These are phyloP conservation scores for Sporothrix luriei DNA, from an alignment of 2,329 filamentous ascomycete species.

Conservation along the genomic window DNA sequence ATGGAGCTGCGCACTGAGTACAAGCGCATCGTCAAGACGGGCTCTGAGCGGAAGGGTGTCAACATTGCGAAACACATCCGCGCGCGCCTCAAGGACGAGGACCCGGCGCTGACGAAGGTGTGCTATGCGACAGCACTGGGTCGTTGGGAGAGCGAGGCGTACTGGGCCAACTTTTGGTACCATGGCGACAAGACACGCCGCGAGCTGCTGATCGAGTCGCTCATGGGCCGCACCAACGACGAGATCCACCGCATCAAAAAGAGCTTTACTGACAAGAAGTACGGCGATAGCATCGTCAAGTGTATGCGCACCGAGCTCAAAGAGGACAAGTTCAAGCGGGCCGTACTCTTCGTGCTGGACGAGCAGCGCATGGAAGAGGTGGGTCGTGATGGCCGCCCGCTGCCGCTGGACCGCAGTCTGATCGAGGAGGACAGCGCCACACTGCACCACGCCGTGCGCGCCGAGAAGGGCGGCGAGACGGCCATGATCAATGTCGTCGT, in stretches of 20 bases:
- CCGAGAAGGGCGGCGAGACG: constrained; percentile 80
- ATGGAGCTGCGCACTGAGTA: constrained; percentile 85
- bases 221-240: constrained; percentile 88
- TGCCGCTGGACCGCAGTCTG: constrained; percentile 61
- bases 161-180: constrained; percentile 99
- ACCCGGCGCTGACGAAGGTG: constrained; percentile 81
- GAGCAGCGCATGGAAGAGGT: constrained; percentile 81
- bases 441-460: constrained; percentile 67
- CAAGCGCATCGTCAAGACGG: constrained; percentile 84
- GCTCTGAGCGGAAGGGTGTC: constrained; percentile 71
- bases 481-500: constrained; percentile 86
- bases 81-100: constrained; percentile 70
- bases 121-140: constrained; percentile 89
- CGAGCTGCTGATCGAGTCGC: constrained; percentile 86
- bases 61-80: constrained; percentile 87
- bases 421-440: constrained; percentile 73
- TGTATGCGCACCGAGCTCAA: constrained; percentile 94
- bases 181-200: constrained; percentile 81
- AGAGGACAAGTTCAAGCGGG: constrained; percentile 93
- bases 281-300: constrained; percentile 73
- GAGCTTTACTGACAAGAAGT: constrained; percentile 88
- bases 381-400: constrained; percentile 62
- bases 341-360: constrained; percentile 80
- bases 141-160: constrained; percentile 88
- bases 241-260: constrained; percentile 87